Percentiles rank a stretch among this genome's conserved stretches.
Conservation (phyloP, 257 asterid genomes). For the Handroanthus guayacan region DNA sequence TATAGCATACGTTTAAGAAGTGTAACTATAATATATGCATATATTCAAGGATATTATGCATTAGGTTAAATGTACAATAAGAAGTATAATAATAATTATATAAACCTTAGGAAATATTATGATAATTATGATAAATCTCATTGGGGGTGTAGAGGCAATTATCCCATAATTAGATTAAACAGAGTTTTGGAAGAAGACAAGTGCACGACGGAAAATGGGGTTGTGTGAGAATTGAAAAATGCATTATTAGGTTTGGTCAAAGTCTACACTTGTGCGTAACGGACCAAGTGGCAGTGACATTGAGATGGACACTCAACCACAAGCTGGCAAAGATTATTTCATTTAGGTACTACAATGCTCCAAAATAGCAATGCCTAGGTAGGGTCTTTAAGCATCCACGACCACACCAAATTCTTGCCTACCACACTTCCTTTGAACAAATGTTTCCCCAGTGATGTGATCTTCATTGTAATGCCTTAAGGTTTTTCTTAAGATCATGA, state of each 20-base stretch:
- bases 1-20: no score
- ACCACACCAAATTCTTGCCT: conserved; percentile 28
- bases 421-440: conserved; percentile 23
- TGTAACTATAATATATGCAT: no score
- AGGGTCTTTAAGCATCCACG: conserved; percentile 33
- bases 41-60: no score
- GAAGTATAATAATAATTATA: no score
- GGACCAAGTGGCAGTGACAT: neutral
- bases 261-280: neutral
- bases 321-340: neutral
- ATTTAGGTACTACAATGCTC: conserved; percentile 7
- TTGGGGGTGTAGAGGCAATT: no score
- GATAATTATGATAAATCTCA: no score
- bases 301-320: conserved; percentile 35
- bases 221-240: conserved; percentile 4
- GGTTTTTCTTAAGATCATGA: neutral
- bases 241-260: conserved; percentile 25
- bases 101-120: no score
- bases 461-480: neutral
- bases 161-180: conserved; percentile 2
- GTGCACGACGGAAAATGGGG: conserved; percentile 27
- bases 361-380: conserved; percentile 18
- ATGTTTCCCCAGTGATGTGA: conserved; percentile 9
- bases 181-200: conserved; percentile 27
- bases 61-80: no score